A percentile compares a stretch with the other conserved stretches of the same genome.
phyloP scores from a whole-genome alignment of 345 rosid species.

The Eutrema yunnanense region DNA sequence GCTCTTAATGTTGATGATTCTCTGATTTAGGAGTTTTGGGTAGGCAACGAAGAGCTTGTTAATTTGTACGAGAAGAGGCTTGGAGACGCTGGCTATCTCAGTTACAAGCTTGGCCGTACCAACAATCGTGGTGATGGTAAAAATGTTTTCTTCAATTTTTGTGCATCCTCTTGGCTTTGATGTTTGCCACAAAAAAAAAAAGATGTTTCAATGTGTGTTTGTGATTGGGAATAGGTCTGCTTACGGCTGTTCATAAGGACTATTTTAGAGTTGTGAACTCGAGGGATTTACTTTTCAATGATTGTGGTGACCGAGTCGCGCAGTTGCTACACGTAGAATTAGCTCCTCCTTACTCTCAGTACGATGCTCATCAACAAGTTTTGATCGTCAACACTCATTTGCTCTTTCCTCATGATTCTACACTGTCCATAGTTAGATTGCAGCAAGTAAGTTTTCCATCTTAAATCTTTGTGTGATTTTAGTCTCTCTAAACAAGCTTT shows the following conservation, averaged over 20 bases:
- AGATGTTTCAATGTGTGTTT: background rate
- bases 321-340: conserved; percentile 65
- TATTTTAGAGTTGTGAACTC: conserved; percentile 65
- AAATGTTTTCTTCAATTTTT: background rate
- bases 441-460: conserved; percentile 42
- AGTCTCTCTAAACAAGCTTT: background rate
- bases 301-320: conserved; percentile 74
- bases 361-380: conserved; percentile 42
- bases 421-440: conserved; percentile 62
- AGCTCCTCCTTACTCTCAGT: conserved; percentile 38
- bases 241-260: conserved; percentile 79
- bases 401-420: conserved; percentile 86
- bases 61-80: conserved; percentile 76
- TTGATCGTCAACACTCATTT: conserved; percentile 93
- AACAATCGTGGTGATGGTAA: conserved; percentile 96
- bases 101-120: conserved; percentile 78
- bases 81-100: conserved; percentile 75
- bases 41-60: conserved; percentile 84
- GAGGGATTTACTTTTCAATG: conserved; percentile 63
- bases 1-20: background rate
- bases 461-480: background rate
- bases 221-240: conserved; percentile 44
- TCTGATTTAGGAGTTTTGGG: conserved; percentile 74
- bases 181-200: no score
- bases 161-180: background rate